These are phyloP conservation scores for Herpetomonas samuelpessoai DNA, from an alignment of 208 protist genomes.

Conservation along the genomic window DNA sequence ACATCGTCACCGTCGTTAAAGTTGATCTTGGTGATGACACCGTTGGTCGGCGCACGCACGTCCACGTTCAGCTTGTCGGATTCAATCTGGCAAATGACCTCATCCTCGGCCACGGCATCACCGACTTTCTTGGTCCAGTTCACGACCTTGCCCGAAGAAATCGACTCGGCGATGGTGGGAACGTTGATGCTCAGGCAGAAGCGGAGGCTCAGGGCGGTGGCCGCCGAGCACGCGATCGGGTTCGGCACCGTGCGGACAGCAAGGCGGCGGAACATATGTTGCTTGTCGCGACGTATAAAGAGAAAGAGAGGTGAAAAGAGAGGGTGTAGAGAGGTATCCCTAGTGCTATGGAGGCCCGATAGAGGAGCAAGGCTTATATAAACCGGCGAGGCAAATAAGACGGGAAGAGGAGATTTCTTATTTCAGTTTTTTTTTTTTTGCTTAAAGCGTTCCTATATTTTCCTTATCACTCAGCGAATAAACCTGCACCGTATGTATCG, in stretches of 20 bases:
- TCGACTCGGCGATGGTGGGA: conserved; percentile 97
- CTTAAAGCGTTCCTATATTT: conserved; percentile 1
- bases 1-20: conserved; percentile 89
- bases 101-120: conserved; percentile 95
- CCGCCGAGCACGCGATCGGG: conserved; percentile 10
- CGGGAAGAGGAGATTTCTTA: background rate
- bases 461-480: too few relatives aligned
- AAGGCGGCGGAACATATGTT: conserved; percentile 68
- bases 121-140: conserved; percentile 95
- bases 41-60: conserved; percentile 90
- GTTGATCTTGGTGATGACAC: conserved; percentile 92
- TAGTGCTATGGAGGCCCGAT: too few relatives aligned
- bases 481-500: too few relatives aligned
- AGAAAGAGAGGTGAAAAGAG: conserved; percentile 5
- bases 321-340: too few relatives aligned
- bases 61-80: conserved; percentile 98
- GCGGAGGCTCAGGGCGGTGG: conserved; percentile 53
- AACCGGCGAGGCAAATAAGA: too few relatives aligned
- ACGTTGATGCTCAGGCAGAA: conserved; percentile 93
- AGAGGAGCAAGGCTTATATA: too few relatives aligned
- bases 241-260: conserved; percentile 25
- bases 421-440: conserved; percentile 8
- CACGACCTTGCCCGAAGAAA: conserved; percentile 96
- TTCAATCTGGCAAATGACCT: conserved; percentile 97
- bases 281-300: background rate